Evolutionary conservation across 495 filamentous ascomycete species (phyloP), one percentile per base, ranked within the genome.

Genomic region (Penicillium odoratum): DNA sequence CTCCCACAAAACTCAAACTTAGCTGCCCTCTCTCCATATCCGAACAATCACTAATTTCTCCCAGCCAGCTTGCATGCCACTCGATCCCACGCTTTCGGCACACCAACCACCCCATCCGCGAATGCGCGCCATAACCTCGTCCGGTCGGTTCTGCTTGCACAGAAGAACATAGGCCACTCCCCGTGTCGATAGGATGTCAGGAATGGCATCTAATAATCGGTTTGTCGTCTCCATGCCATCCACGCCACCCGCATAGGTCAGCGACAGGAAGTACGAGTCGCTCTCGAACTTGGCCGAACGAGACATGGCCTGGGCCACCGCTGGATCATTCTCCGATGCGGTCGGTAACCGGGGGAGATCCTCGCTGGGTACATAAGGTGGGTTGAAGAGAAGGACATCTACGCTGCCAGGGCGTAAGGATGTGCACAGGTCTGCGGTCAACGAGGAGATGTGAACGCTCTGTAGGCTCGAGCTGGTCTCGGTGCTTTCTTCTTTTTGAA

Each of bases 161-260:
- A 98, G 84, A 58, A 98, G 67, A 28, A 98, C 68, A 75, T 97
- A 98, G 3, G 92, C 94, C 9, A 93, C 87, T 4, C 94, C 94
- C 28, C 86, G 74, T 5, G 64, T 69, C 9, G 65, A 84, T 66
- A 98, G 64, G 1, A 89, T 70, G 4, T 58, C 68, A 1, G 87
- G 86, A 60, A 98, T 74, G 28, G 79, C 73, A 15, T 80, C 82
- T 8, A 98, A 74, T 57, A 98, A 64, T 38, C 89, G 78, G 51
- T 93, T 82, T 50, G 94, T 98, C 28, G 85, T 87, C 76, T 93
- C 91, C 92, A 98, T 98, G 25, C 94, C 94, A 68, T 97, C 89
- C 16, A 66, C 68, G 0, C 94, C 94, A 0, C 94, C 94, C 0
- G 90, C 93, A 69, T 95, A 97, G 16, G 91, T 89, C 18, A 98